These are phyloP conservation scores for Kluyveromyces sp. DNA, from an alignment of 1,139 yeast genomes.

Conservation along the genomic window DNA sequence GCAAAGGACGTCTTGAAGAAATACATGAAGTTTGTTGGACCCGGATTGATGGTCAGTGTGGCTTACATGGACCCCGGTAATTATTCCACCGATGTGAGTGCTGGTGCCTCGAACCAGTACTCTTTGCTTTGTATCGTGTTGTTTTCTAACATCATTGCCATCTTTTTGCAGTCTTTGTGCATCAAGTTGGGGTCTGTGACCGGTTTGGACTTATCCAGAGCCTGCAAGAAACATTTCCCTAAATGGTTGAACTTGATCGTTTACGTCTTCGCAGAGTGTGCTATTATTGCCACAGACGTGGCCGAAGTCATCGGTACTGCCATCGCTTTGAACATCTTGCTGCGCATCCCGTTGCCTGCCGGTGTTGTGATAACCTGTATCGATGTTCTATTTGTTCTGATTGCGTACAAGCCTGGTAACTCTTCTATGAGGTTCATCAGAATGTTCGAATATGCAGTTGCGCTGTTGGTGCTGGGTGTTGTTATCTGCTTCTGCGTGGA, in stretches of 20 bases:
- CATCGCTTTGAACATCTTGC: constrained; percentile 64
- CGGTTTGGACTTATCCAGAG: constrained; percentile 67
- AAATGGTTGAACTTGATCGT: constrained; percentile 48
- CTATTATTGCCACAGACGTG: constrained; percentile 77
- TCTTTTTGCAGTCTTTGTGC: constrained; percentile 65
- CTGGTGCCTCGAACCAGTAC: constrained; percentile 64
- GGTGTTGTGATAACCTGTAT: constrained; percentile 67
- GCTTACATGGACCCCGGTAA: constrained; percentile 87
- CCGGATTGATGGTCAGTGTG: constrained; percentile 69
- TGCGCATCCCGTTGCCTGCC: constrained; percentile 66
- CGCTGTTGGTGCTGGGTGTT: constrained; percentile 58
- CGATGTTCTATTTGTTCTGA: constrained; percentile 65
- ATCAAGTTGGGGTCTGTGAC: constrained; percentile 76
- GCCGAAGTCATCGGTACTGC: constrained; percentile 91
- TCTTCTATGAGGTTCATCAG: constrained; percentile 57
- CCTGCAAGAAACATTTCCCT: constrained; percentile 59
- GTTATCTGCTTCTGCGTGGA: constrained; percentile 68
- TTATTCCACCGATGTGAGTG: constrained; percentile 71
- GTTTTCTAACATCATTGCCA: constrained; percentile 63
- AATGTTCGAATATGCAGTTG: constrained; percentile 61
- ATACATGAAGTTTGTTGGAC: constrained; percentile 61
- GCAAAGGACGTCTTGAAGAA: constrained; percentile 28
- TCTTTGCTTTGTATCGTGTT: constrained; percentile 61
- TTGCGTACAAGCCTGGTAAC: constrained; percentile 69
- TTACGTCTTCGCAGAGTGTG: constrained; percentile 69